phyloP scores from a whole-genome alignment of 2,329 filamentous ascomycete genomes.

The Biscogniauxia mediterranea region DNA sequence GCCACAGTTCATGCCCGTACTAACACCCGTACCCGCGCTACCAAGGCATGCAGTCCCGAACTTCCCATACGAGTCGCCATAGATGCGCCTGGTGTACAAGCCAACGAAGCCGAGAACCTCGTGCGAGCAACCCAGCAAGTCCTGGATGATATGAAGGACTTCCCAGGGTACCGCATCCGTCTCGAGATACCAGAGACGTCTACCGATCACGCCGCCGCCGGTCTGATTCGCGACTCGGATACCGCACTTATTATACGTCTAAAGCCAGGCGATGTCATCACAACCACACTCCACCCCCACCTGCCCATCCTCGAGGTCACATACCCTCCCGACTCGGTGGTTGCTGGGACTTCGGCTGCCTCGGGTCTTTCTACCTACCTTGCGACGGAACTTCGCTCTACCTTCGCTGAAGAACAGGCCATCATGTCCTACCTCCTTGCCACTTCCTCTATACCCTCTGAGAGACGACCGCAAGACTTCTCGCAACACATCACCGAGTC shows the following conservation, averaged over 20 bases:
- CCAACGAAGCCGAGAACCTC: slow-evolving; percentile 68
- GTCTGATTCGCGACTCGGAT: slow-evolving; percentile 36
- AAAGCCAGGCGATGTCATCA: slow-evolving; percentile 57
- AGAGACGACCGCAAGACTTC: slow-evolving; percentile 44
- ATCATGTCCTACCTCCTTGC: slow-evolving; percentile 75
- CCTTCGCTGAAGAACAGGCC: slow-evolving; percentile 86
- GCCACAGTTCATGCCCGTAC: slow-evolving; percentile 1
- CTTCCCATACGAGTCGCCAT: slow-evolving; percentile 84
- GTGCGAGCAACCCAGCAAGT: slow-evolving; percentile 80
- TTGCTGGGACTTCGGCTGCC: slow-evolving; percentile 66
- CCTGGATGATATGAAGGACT: slow-evolving; percentile 83
- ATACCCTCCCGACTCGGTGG: slow-evolving; percentile 68
- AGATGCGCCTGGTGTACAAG: slow-evolving; percentile 63
- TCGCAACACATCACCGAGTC: slow-evolving; percentile 53
- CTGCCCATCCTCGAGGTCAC: slow-evolving; percentile 72
- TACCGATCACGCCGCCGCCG: slow-evolving; percentile 32
- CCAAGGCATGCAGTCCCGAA: slow-evolving; percentile 78
- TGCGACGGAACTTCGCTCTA: slow-evolving; percentile 70
- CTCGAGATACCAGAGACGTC: slow-evolving; percentile 57
- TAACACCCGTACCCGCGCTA: slow-evolving; percentile 8
- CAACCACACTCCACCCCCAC: slow-evolving; percentile 66
- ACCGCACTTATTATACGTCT: slow-evolving; percentile 71
- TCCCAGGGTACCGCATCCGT: slow-evolving; percentile 78
- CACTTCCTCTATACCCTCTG: slow-evolving; percentile 52
- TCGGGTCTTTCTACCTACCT: slow-evolving; percentile 74